Conservation (phyloP, 805 yeast species). For the Scheffersomyces spartinae region DNA sequence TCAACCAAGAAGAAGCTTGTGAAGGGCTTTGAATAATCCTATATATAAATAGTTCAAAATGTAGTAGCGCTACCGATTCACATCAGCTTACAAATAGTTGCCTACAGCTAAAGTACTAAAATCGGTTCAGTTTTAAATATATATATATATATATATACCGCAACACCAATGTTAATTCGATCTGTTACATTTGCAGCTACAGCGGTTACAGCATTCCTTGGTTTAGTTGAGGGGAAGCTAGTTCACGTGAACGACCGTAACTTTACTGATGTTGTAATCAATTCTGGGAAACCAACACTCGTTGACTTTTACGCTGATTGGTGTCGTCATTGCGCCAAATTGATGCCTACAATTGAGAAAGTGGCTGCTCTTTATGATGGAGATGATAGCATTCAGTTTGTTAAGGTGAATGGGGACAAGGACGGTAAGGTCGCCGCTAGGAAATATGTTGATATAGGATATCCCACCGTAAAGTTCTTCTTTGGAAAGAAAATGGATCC, state of each 20-base stretch:
- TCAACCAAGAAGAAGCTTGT: too few species aligned
- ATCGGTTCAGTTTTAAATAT: too few species aligned
- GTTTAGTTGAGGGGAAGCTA: too few species aligned
- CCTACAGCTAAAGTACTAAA: too few species aligned
- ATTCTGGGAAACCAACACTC: slow-evolving; percentile 26
- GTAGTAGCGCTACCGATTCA: too few species aligned
- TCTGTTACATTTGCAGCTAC: too few species aligned
- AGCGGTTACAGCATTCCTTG: too few species aligned
- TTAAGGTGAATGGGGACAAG: slow-evolving; percentile 30
- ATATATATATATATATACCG: too few species aligned
- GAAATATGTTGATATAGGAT: slow-evolving; percentile 45
- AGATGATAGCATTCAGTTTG: slow-evolving; percentile 19
- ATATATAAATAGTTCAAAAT: too few species aligned
- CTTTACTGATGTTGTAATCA: slow-evolving; percentile 23
- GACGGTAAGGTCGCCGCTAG: slow-evolving; percentile 37
- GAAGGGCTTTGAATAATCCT: too few species aligned
- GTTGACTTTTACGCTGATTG: slow-evolving; percentile 53
- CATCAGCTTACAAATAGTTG: too few species aligned
- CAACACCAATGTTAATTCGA: too few species aligned
- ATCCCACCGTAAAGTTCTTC: slow-evolving; percentile 53
- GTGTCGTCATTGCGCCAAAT: slow-evolving; percentile 57
- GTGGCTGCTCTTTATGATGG: slow-evolving; percentile 18
- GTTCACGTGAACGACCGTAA: slow-evolving; percentile 23
- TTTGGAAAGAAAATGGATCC: slow-evolving; percentile 37
- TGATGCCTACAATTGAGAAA: slow-evolving; percentile 38